Base-by-base conservation (phyloP, 192 early-diverging fungal genomes). In the Backusella mclennaniae region DNA sequence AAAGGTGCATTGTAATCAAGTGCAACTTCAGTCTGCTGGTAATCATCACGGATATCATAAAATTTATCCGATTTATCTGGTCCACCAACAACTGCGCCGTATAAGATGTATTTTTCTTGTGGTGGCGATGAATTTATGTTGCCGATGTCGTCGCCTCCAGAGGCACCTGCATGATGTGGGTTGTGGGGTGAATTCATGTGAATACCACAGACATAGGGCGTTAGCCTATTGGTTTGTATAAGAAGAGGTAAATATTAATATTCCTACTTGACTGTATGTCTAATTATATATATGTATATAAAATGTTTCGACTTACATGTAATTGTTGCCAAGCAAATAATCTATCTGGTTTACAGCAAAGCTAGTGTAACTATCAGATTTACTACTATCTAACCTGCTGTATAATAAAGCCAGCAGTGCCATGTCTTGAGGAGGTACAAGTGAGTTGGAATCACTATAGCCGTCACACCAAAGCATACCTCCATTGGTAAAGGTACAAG, bases 41-140 rank as follows among this genome's bases (percentile, higher is more conserved):
- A 90, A 41, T 90, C 78, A 19, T 71, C 53, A 4, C 89, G 81
- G 15, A 75, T 73, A 73, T 90, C 89, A 11, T 72, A 44, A 63
- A 86, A 90, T 4, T 78, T 77, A 56, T 90, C 89, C 15, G 81
- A 73, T 71, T 87, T 82, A 63, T 82, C 81, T 1, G 89, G 89
- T 49, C 89, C 89, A 33, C 88, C 88, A n/a, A 90, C 89, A 35
- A 90, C 66, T 9, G 86, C 86, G 15, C 89, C 89, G 75, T 87
- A 89, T 26, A 90, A 78, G 0, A 85, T 78, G 66, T 87, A 73
- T 17, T 69, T 17, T 36, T 83, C 81, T 17, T 49, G 69, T 5
- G 73, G 59, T 31, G 88, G 89, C 6, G 79, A 77, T 3, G 26
- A 39, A 31, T 81, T 70, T 14, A 87, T 81, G 33, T 87, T 84